Base-by-base conservation (phyloP, 2,329 filamentous ascomycete species). In the Pseudocercospora fuligena region DNA sequence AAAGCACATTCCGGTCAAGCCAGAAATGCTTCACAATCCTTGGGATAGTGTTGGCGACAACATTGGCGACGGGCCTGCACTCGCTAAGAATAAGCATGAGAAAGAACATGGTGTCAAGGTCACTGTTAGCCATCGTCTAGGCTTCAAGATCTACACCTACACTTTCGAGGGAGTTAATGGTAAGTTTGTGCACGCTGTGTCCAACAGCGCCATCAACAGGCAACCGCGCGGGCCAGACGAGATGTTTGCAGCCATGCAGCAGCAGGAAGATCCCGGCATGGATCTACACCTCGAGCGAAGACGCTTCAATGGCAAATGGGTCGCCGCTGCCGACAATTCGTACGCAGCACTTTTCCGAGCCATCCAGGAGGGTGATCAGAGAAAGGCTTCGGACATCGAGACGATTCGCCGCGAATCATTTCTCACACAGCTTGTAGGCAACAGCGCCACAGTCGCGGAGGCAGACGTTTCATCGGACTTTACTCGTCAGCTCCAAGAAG, bases 171-270 rank as follows among this genome's bases (percentile, higher is more conserved):
- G 83, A 0, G 72, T 81, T 0, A 53, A 80, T 0, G 73, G 76
- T 0, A 80, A 81, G 23, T 78, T 87, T 60, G 86, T 84, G 0
- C 85, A 90, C 69, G 85, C 89, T 59, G 82, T 86, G 3, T 84
- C 89, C 0, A 89, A 85, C 60, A 74, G 77, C n/a, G 75, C 73
- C 0, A 83, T 89, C 29, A 86, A 87, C 31, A 73, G 77, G 16
- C 80, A 84, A n/a, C 56, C 72, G 0, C 81, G 82, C 36, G 90
- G 90, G 0, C 83, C 90, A 0, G 80, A 93, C 71, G 83, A 87
- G 2, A 80, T 93, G 66, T 91, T 90, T 68, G 71, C 79, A 60
- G 78, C 79, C 40, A 73, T 85, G 27, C 81, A 83, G 68, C 66
- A 68, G 54, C 71, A 74, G 31, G 63, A 70, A 21, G 68, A 70